Evolutionary conservation across 257 asterid genomes (phyloP), one percentile per base, ranked within the genome.

Genomic region (Lycium ferocissimum): DNA sequence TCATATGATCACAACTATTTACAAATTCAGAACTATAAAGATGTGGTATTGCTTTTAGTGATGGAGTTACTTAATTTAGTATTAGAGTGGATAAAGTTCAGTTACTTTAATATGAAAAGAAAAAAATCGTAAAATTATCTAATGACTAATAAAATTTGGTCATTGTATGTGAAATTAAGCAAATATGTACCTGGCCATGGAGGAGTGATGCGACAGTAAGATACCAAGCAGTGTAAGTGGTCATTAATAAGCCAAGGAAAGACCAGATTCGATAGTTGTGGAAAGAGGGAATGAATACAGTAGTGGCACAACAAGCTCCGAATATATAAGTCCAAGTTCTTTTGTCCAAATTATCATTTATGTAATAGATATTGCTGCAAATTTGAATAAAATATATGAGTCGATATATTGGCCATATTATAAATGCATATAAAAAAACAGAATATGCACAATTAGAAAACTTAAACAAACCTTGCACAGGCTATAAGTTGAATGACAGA

Each of bases 251-350:
- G 51, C 98, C 99, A 62, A 94, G 92, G 73, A 95, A 94, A 22
- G 99, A 95, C 99, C 99, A 94, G n/a, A 95, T 92, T 85, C 99
- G 90, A 84, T 94, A 95, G 89, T 95, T 95, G 89, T 91, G 98
- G 84, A 95, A 94, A 1, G 98, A 94, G 1, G 99, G 99, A 63
- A 95, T 95, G 93, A 95, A 94, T 9, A 95, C 98, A 2, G 99
- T 95, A 1, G 98, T 94, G 0, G 99, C 99, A 87, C 99, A 95
- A 82, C 99, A 95, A 38, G 99, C 99, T 58, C 99, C 99, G 26
- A 95, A 95, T 56, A 94, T 95, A 81, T 94, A 95, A 2, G 98
- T 95, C 98, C 98, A 95, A 51, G 94, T 95, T 78, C 98, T 94
- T 94, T 95, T 95, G 94, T 95, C 99, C 97, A 95, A 87, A 89